Evolutionary conservation across 345 rosid species (phyloP).

Genomic region (Theobroma cacao): DNA sequence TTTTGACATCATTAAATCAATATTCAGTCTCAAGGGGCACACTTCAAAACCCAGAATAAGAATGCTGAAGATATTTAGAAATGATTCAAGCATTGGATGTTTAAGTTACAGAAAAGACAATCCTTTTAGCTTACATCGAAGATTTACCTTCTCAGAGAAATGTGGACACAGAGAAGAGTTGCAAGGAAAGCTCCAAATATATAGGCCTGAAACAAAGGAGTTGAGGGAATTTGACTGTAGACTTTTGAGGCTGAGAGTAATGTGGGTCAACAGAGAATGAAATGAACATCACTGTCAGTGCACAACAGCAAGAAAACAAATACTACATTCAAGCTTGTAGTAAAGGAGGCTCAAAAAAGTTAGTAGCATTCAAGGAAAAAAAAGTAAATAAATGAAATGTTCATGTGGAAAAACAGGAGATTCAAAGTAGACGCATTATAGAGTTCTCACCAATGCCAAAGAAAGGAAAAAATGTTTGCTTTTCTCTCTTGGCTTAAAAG

Average conservation of each 20-base stretch:
- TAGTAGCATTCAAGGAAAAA: slow-evolving; percentile 7
- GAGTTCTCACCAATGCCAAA: neutral
- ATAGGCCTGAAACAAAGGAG: slow-evolving; percentile 9
- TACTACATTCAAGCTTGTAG: slow-evolving; percentile 21
- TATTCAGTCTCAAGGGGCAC: neutral
- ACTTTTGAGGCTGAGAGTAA: slow-evolving; percentile 25
- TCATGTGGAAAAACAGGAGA: slow-evolving; percentile 18
- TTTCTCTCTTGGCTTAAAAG: neutral
- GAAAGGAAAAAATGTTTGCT: slow-evolving; percentile 10
- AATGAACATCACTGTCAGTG: slow-evolving; percentile 19
- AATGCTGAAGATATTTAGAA: neutral
- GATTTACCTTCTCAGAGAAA: slow-evolving; percentile 31
- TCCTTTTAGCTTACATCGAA: slow-evolving; percentile 17
- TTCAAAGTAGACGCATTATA: slow-evolving; percentile 31
- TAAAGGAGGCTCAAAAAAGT: slow-evolving; percentile 3
- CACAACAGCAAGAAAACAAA: slow-evolving; percentile 27
- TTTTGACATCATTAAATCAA: neutral
- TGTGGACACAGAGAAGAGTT: slow-evolving; percentile 26
- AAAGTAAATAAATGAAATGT: neutral
- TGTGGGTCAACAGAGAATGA: slow-evolving; percentile 21
- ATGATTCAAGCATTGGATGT: neutral
- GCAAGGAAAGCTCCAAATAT: slow-evolving; percentile 25
- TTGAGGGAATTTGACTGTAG: slow-evolving; percentile 14
- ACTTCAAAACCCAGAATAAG: slow-evolving; percentile 8
- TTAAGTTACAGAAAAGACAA: slow-evolving; percentile 2